Evolutionary conservation across 2,329 filamentous ascomycete species (phyloP).

Genomic region (Ceratocystis eucalypticola): DNA sequence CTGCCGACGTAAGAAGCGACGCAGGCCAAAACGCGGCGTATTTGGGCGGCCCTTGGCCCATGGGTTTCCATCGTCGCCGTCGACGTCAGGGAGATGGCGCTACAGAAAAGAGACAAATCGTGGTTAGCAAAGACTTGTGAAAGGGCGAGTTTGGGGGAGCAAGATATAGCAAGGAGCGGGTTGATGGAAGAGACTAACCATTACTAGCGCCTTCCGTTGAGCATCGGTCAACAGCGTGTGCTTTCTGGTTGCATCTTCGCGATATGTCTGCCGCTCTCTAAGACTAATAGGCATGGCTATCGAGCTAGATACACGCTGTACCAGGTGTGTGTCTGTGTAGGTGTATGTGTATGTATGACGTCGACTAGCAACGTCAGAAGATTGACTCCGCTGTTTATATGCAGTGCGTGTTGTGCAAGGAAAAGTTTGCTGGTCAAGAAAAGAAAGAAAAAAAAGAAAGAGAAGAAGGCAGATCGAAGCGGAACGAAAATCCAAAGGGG

Average conservation of each 20-base stretch:
- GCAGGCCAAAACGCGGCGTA: constrained; percentile 39
- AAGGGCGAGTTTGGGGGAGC: neutral
- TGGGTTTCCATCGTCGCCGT: constrained; percentile 26
- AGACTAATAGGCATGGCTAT: constrained; percentile 24
- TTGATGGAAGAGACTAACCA: constrained; percentile 16
- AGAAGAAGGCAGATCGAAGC: constrained; percentile 1
- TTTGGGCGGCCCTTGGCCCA: constrained; percentile 24
- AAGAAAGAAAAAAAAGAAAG: neutral
- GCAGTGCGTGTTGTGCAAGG: neutral
- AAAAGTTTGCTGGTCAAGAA: neutral
- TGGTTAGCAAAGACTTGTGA: constrained; percentile 13
- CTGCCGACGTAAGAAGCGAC: constrained; percentile 47
- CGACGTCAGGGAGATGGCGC: constrained; percentile 21
- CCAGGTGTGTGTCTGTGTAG: neutral
- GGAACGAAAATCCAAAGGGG: neutral
- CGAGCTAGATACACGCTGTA: neutral
- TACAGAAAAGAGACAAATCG: neutral
- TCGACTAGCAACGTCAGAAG: neutral
- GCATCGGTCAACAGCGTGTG: constrained; percentile 28
- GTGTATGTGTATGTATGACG: neutral
- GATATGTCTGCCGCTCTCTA: constrained; percentile 29
- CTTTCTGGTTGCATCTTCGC: constrained; percentile 28
- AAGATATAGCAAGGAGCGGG: neutral
- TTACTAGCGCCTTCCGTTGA: constrained; percentile 23
- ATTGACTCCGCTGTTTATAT: neutral